Evolutionary conservation across 148 eudicot genomes (phyloP), one percentile per base, ranked within the genome.

Genomic region (Rhododendron ovatum): DNA sequence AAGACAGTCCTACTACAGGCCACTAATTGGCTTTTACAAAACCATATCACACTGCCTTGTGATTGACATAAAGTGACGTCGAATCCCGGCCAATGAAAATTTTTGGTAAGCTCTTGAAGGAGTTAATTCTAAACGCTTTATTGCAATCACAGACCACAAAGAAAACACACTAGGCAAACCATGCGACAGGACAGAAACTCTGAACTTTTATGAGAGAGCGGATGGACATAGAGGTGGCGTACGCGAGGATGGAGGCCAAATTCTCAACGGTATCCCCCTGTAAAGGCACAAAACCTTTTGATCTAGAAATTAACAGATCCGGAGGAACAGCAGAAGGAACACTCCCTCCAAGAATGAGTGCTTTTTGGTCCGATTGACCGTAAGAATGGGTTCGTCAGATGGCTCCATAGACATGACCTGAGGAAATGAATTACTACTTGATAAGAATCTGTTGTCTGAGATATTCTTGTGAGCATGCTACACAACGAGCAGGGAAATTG

Each of bases 321-420:
- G 98, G 98, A 71, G 98, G 99, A 87, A 96, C 76, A 87, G 96
- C 92, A 90, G 98, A 91, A 83, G 98, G 88, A 86, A 89, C 92
- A 89, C 90, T 93, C 85, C 98, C 98, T 59, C 98, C 99, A 87
- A 96, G 98, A 86, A 96, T 96, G 39, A 96, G 96, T 83, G 99
- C 99, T 71, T 96, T 90, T 93, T 92, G 55, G 87, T 85, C 47
- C 89, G 85, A 86, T 94, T 92, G 83, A 95, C 94, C 90, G 93
- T 93, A 81, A 95, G 93, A 86, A 92, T 84, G 73, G 85, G 87
- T 88, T 94, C 94, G 37, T 92, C 94, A 37, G 94, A 90, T 81
- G 98, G 99, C 92, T 96, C 98, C 92, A 95, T 91, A 71, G 94
- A 94, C 83, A 92, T 90, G 79, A 95, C 98, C 99, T 96, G 90